These are phyloP conservation scores for Akanthomyces uredinophilus DNA, from an alignment of 2,329 filamentous ascomycete species.

Conservation along the genomic window DNA sequence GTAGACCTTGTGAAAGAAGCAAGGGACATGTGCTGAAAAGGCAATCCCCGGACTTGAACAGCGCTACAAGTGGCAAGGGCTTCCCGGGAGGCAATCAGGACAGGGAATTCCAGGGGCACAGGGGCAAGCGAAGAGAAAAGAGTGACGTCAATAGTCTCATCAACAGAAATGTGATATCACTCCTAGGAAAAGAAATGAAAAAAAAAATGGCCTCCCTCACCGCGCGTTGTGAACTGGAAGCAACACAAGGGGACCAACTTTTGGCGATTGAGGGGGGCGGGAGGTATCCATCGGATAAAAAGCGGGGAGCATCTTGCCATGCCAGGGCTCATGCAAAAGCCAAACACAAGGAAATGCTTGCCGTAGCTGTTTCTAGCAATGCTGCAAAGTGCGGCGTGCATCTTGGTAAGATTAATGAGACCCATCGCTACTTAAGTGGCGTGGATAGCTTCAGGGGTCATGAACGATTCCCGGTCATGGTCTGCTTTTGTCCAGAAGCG, in stretches of 20 bases:
- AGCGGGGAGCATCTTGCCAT: not conserved
- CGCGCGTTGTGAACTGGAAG: not conserved
- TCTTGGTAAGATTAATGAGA: not conserved
- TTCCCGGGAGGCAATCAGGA: not conserved
- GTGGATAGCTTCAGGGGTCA: not conserved
- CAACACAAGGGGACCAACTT: not conserved
- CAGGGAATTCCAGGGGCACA: too few species aligned
- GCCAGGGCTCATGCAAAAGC: too few species aligned
- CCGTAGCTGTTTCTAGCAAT: not conserved
- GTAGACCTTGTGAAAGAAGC: not conserved
- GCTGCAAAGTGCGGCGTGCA: not conserved
- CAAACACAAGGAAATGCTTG: too few species aligned
- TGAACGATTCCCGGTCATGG: too few species aligned
- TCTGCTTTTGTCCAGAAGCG: too few species aligned
- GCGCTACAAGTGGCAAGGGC: too few species aligned
- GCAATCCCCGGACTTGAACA: too few species aligned
- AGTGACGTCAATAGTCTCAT: not conserved
- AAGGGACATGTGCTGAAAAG: not conserved
- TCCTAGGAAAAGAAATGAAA: not conserved
- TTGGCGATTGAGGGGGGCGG: not conserved
- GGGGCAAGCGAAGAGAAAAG: too few species aligned
- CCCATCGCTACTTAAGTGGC: not conserved
- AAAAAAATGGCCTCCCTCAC: not conserved
- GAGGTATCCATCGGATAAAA: not conserved
- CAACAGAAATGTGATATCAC: not conserved